A percentile compares a stretch with the other conserved stretches of the same genome.
phyloP scores from a whole-genome alignment of 257 asterid species.

The Solanum sparsipilum region DNA sequence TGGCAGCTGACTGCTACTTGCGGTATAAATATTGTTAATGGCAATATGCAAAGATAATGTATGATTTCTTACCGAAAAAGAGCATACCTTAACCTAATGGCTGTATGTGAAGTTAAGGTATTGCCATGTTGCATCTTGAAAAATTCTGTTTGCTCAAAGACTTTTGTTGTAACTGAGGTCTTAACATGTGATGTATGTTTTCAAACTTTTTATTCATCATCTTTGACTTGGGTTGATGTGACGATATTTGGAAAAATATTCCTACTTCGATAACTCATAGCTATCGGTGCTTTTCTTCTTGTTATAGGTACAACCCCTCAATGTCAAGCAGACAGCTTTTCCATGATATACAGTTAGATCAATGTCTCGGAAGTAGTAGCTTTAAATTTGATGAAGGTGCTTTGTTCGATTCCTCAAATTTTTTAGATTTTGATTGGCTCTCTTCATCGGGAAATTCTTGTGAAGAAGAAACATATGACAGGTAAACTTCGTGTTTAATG shows the following conservation, averaged over 20 bases:
- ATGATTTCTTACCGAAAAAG: neutral
- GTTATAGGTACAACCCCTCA: constrained; percentile 52
- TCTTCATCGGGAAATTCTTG: constrained; percentile 83
- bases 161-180: neutral
- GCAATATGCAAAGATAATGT: neutral
- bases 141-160: neutral
- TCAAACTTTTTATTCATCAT: neutral
- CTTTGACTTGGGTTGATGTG: neutral
- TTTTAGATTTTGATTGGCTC: constrained; percentile 66
- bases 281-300: neutral
- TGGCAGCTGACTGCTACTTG: neutral
- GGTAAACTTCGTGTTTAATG: constrained; percentile 24
- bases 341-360: constrained; percentile 32
- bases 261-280: neutral
- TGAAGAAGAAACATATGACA: constrained; percentile 69
- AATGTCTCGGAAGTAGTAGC: constrained; percentile 21
- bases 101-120: neutral
- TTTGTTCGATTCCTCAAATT: constrained; percentile 54
- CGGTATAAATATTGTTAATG: neutral
- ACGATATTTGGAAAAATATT: neutral
- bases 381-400: neutral
- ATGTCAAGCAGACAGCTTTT: constrained; percentile 44
- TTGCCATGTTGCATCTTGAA: neutral
- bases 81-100: neutral
- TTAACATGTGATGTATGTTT: neutral